A percentile compares a stretch with the other conserved stretches of the same genome.
Conservation (phyloP, 768 basidiomycete species). For the Auricularia sp. region DNA sequence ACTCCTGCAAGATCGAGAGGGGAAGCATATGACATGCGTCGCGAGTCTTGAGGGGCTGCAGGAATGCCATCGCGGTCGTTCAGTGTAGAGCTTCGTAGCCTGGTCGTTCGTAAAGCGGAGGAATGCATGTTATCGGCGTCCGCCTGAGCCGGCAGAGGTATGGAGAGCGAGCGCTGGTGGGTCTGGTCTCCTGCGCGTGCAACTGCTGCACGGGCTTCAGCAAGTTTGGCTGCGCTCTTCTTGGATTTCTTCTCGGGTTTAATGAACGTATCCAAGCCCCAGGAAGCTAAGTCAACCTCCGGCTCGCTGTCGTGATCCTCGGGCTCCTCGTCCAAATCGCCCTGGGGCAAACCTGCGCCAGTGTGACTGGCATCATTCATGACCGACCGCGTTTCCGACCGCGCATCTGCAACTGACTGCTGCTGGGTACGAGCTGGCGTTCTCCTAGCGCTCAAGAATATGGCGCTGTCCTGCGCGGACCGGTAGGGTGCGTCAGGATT, state of each 20-base stretch:
- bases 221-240: not conserved
- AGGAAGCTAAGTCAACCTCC: conserved; percentile 74
- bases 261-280: conserved; percentile 74
- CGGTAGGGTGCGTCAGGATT: conserved; percentile 49
- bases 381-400: conserved; percentile 22
- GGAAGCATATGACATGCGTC: not conserved
- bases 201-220: not conserved
- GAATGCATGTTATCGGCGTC: conserved; percentile 39
- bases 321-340: conserved; percentile 35
- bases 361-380: conserved; percentile 32
- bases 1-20: not conserved
- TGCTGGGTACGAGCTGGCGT: conserved; percentile 25
- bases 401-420: conserved; percentile 51
- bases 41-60: not conserved
- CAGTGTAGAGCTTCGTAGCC: not conserved
- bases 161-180: conserved; percentile 1
- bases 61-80: not conserved
- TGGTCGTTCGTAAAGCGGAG: not conserved
- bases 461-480: conserved; percentile 74
- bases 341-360: conserved; percentile 39
- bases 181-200: not conserved
- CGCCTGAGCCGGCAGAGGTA: not conserved
- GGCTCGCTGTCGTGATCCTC: conserved; percentile 41
- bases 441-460: conserved; percentile 65
- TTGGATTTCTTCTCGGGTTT: conserved; percentile 46